Evolutionary conservation across 2,329 filamentous ascomycete genomes (phyloP).

Genomic region (Talaromyces sp.): DNA sequence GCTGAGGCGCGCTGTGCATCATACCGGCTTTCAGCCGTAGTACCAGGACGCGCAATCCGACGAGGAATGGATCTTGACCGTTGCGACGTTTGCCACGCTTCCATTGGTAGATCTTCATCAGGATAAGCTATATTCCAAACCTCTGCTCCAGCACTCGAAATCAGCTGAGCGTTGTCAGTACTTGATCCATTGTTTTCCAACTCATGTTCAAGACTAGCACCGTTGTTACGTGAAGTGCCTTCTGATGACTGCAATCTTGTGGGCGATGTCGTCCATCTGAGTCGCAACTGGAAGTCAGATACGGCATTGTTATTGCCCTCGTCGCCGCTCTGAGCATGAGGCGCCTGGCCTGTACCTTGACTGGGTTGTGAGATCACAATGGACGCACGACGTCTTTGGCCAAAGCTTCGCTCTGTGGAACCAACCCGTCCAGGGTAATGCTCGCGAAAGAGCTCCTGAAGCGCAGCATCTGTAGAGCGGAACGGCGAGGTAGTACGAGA

Average conservation of each 20-base stretch:
- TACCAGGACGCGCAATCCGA: slow-evolving; percentile 29
- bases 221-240: slow-evolving; percentile 23
- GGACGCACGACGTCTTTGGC: slow-evolving; percentile 39
- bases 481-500: slow-evolving; percentile 36
- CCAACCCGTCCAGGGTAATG: slow-evolving; percentile 29
- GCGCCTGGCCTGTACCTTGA: slow-evolving; percentile 21
- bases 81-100: slow-evolving; percentile 28
- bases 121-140: slow-evolving; percentile 12
- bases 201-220: slow-evolving; percentile 24
- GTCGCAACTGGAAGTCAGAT: slow-evolving; percentile 32
- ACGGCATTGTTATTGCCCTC: slow-evolving; percentile 21
- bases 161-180: slow-evolving; percentile 14
- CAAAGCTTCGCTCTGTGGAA: slow-evolving; percentile 27
- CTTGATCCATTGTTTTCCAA: slow-evolving; percentile 24
- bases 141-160: background rate
- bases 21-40: slow-evolving; percentile 25
- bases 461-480: slow-evolving; percentile 26
- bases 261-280: slow-evolving; percentile 42
- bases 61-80: slow-evolving; percentile 37
- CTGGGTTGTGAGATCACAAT: slow-evolving; percentile 38
- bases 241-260: slow-evolving; percentile 35
- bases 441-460: slow-evolving; percentile 32
- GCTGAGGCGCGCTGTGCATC: slow-evolving; percentile 29
- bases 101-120: slow-evolving; percentile 18
- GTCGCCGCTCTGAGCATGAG: slow-evolving; percentile 27